Evolutionary conservation across 1,139 yeast genomes (phyloP).

Genomic region (Nakaseomyces bracarensis): DNA sequence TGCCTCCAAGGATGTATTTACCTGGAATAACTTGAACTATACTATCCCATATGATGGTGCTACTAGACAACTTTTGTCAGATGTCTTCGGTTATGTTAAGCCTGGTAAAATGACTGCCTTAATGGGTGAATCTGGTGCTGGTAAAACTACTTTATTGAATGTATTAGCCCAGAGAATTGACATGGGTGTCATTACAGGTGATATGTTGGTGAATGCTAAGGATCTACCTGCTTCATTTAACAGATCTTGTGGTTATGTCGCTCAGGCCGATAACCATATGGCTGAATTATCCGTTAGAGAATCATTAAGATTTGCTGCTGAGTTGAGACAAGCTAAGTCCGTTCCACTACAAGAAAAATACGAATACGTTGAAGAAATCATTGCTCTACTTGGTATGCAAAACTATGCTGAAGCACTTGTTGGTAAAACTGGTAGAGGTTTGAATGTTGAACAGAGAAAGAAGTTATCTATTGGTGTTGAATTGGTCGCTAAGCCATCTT

Average conservation of each 20-base stretch:
- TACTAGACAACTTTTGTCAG: slow-evolving; percentile 41
- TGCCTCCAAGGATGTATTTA: slow-evolving; percentile 39
- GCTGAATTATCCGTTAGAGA: slow-evolving; percentile 53
- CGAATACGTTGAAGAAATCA: slow-evolving; percentile 54
- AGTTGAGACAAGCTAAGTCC: slow-evolving; percentile 46
- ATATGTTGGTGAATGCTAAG: slow-evolving; percentile 53
- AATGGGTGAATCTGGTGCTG: slow-evolving; percentile 68
- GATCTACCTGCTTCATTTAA: slow-evolving; percentile 46
- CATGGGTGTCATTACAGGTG: slow-evolving; percentile 56
- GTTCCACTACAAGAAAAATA: slow-evolving; percentile 43
- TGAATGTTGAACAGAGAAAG: slow-evolving; percentile 60
- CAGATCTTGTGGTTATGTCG: slow-evolving; percentile 58
- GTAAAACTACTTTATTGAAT: slow-evolving; percentile 56
- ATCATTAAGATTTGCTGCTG: slow-evolving; percentile 52
- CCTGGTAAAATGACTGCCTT: slow-evolving; percentile 59
- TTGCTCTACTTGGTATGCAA: slow-evolving; percentile 49
- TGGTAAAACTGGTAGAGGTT: slow-evolving; percentile 50
- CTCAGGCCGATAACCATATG: slow-evolving; percentile 57
- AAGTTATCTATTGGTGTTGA: slow-evolving; percentile 59
- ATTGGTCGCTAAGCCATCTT: slow-evolving; percentile 47
- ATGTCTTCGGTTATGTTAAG: slow-evolving; percentile 56
- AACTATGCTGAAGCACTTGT: slow-evolving; percentile 56
- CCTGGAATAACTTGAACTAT: slow-evolving; percentile 49
- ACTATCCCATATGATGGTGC: slow-evolving; percentile 45
- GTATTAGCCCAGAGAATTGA: slow-evolving; percentile 51